Evolutionary conservation across 768 basidiomycete species (phyloP).

Genomic region (Podaxis rugospora): DNA sequence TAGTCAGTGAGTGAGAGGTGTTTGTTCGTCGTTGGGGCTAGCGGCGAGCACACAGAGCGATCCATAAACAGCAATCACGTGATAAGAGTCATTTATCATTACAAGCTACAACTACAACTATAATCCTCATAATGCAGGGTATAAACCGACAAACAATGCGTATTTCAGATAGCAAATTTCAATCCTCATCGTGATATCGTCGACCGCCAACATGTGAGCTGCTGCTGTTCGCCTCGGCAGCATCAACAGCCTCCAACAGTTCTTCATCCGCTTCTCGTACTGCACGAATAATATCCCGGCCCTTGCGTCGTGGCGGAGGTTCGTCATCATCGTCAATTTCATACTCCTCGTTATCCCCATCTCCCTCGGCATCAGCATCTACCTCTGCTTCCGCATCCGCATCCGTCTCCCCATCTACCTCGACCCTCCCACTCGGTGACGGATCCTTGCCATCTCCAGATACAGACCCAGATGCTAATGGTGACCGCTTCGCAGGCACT

Average conservation of each 20-base stretch:
- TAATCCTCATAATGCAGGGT: constrained; percentile 9
- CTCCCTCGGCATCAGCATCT: constrained; percentile 21
- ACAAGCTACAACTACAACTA: background rate
- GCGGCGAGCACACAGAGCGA: background rate
- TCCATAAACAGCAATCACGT: constrained; percentile 9
- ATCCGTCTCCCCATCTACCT: constrained; percentile 21
- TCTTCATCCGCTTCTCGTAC: constrained; percentile 20
- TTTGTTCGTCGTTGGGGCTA: background rate
- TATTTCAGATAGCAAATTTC: background rate
- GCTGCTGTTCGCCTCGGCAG: constrained; percentile 14
- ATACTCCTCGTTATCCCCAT: constrained; percentile 24
- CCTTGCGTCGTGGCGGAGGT: constrained; percentile 1
- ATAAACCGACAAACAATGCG: background rate
- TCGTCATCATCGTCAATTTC: constrained; percentile 19
- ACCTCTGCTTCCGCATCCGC: constrained; percentile 29
- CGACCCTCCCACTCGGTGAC: constrained; percentile 22
- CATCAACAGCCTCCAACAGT: constrained; percentile 15
- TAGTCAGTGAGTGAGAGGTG: background rate
- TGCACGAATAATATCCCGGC: constrained; percentile 7
- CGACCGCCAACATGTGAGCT: constrained; percentile 7
- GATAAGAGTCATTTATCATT: background rate
- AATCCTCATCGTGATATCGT: constrained; percentile 9
- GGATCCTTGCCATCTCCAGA: constrained; percentile 18
- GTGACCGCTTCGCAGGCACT: constrained; percentile 3
- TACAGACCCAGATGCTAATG: constrained; percentile 6